Evolutionary conservation across 2,329 filamentous ascomycete species (phyloP).

Genomic region (Trichoderma oligosporum): DNA sequence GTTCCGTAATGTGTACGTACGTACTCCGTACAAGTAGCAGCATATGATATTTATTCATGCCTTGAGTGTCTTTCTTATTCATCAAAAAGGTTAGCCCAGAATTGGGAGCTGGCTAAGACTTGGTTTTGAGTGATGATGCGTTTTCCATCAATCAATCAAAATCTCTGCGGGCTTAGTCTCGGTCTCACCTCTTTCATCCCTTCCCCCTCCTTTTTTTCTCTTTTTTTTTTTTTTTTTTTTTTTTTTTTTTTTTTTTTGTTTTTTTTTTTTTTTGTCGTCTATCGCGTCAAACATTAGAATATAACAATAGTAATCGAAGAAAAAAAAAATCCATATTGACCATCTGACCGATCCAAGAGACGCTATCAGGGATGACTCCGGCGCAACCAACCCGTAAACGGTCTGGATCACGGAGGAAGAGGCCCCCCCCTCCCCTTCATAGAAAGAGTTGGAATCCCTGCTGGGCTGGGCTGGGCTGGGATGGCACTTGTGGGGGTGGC

Average conservation of each 20-base stretch:
- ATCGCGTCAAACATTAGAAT: conserved; percentile 7
- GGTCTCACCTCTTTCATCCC: neutral
- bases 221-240: conserved; percentile 4
- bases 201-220: neutral
- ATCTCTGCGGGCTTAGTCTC: too few relatives aligned
- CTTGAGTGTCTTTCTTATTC: too few relatives aligned
- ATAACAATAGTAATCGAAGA: neutral
- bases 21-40: neutral
- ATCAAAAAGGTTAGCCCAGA: too few relatives aligned
- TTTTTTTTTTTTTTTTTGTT: neutral
- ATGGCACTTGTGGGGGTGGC: conserved; percentile 17
- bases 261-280: conserved; percentile 13
- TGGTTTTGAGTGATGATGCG: too few relatives aligned
- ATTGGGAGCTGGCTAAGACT: too few relatives aligned
- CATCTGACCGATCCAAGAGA: conserved; percentile 16
- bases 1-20: neutral
- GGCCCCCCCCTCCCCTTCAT: neutral
- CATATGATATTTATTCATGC: too few relatives aligned
- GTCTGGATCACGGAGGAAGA: conserved; percentile 6
- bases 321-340: neutral
- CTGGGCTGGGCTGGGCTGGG: conserved; percentile 10
- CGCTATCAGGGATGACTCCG: conserved; percentile 13
- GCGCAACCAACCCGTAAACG: conserved; percentile 1
- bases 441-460: neutral
- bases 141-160: too few relatives aligned